Evolutionary conservation across 208 protist species (phyloP).

Genomic region (Leishmania braziliensis): DNA sequence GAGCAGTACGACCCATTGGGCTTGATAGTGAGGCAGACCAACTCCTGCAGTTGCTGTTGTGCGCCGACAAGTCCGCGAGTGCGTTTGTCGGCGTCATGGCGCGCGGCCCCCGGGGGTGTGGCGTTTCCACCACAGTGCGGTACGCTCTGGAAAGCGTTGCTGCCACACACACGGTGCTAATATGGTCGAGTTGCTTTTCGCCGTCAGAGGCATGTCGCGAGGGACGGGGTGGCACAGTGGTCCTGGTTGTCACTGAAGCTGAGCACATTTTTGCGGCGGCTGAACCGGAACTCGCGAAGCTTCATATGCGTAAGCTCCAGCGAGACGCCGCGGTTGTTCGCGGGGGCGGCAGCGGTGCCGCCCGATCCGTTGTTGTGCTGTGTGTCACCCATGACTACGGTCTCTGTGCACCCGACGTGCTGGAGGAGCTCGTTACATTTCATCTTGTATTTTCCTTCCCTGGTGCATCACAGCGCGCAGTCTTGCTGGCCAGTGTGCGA

Average conservation of each 20-base stretch:
- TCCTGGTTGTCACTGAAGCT: constrained; percentile 39
- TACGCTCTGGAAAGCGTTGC: constrained; percentile 27
- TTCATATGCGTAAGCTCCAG: constrained; percentile 31
- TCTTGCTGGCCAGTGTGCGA: constrained; percentile 56
- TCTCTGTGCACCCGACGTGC: constrained; percentile 29
- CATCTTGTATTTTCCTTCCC: constrained; percentile 50
- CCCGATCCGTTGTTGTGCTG: constrained; percentile 49
- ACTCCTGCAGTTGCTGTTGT: constrained; percentile 29
- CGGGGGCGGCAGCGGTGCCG: constrained; percentile 17
- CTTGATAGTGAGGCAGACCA: constrained; percentile 37
- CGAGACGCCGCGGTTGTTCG: constrained; percentile 33
- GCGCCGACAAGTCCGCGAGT: constrained; percentile 29
- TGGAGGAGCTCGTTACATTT: constrained; percentile 48
- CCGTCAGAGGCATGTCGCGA: constrained; percentile 14
- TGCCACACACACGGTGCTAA: constrained; percentile 22
- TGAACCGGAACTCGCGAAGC: constrained; percentile 45
- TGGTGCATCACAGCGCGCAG: constrained; percentile 42
- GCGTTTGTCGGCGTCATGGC: constrained; percentile 45
- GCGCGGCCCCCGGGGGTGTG: constrained; percentile 57
- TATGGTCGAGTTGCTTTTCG: constrained; percentile 44
- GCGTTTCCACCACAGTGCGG: constrained; percentile 39
- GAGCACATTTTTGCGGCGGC: constrained; percentile 52
- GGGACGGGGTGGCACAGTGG: constrained; percentile 17
- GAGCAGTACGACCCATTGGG: constrained; percentile 29
- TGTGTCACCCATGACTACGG: constrained; percentile 43